phyloP scores from a whole-genome alignment of 306 rosid species.

The Rubus parviflorus region DNA sequence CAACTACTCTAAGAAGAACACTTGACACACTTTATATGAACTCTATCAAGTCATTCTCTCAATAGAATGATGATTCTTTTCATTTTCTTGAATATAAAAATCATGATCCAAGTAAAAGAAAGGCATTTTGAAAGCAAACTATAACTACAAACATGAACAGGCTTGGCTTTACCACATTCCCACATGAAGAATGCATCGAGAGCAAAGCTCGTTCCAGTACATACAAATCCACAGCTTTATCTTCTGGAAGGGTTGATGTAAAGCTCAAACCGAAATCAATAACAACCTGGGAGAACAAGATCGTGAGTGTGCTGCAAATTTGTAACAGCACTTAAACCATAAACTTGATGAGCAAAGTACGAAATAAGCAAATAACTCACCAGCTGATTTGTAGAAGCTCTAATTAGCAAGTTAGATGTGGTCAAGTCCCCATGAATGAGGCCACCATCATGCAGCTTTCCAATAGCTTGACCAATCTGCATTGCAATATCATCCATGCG shows the following conservation, averaged over 20 bases:
- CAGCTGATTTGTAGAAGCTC: constrained; percentile 54
- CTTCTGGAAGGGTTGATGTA: constrained; percentile 86
- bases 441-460: constrained; percentile 81
- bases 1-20: neutral
- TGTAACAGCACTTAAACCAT: constrained; percentile 13
- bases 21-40: neutral
- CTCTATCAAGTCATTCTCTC: neutral
- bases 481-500: constrained; percentile 52
- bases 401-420: constrained; percentile 79
- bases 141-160: neutral
- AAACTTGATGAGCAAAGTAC: constrained; percentile 13
- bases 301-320: constrained; percentile 15
- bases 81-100: neutral
- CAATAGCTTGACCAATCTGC: constrained; percentile 82
- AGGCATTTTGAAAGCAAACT: neutral
- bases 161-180: constrained; percentile 63
- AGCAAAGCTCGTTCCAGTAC: constrained; percentile 87
- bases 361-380: constrained; percentile 42
- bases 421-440: constrained; percentile 87
- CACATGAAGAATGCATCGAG: constrained; percentile 93
- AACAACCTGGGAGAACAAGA: constrained; percentile 54
- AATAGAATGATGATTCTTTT: neutral
- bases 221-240: constrained; percentile 90
- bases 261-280: constrained; percentile 91
- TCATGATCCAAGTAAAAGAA: neutral